Evolutionary conservation across 805 yeast genomes (phyloP).

Genomic region (Candida gorgasii): DNA sequence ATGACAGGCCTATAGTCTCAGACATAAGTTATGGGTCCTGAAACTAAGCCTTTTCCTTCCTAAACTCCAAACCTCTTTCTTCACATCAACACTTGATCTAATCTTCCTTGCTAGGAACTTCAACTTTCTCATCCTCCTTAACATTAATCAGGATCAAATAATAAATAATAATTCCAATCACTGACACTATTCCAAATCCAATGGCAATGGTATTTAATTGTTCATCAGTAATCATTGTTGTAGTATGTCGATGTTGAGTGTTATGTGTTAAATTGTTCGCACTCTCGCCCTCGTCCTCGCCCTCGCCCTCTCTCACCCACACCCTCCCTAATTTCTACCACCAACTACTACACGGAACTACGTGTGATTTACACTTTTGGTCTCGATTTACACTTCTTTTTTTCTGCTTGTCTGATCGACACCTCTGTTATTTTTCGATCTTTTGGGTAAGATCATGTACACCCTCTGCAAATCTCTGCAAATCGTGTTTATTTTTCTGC

Average conservation of each 20-base stretch:
- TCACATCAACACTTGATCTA: not conserved
- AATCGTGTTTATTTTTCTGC: no score
- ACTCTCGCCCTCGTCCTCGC: not conserved
- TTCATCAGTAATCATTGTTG: conserved; percentile 74
- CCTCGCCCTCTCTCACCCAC: no score
- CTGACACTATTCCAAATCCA: conserved; percentile 69
- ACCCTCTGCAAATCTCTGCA: no score
- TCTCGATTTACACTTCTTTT: no score
- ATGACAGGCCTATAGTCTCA: no score
- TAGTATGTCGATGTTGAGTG: not conserved
- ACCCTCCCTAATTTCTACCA: no score
- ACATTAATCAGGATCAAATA: conserved; percentile 62
- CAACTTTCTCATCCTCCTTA: conserved; percentile 1
- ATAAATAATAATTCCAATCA: conserved; percentile 70
- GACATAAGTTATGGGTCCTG: no score
- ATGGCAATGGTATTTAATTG: conserved; percentile 76
- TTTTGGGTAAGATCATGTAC: no score
- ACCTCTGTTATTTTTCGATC: no score
- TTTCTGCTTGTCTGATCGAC: no score
- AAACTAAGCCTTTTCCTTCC: no score
- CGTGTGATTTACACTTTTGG: not conserved
- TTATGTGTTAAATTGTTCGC: not conserved
- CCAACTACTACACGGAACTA: not conserved
- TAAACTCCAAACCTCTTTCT: no score
- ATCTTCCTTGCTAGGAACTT: not conserved